Conservation (phyloP, 305 asterid species). For the Fraxinus baroniana region DNA sequence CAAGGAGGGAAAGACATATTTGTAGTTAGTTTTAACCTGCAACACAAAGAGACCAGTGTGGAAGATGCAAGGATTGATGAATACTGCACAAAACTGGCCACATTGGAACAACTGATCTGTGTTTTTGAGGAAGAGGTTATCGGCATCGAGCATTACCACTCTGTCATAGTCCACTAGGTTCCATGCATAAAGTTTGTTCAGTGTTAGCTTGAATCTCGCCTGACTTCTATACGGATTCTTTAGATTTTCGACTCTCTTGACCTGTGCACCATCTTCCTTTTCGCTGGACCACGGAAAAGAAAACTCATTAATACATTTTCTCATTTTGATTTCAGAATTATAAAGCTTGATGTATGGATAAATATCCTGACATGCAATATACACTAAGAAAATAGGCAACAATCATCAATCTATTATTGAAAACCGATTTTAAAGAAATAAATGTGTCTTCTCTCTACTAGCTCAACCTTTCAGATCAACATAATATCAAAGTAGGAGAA, state of each 20-base stretch:
- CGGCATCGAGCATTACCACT: constrained; percentile 90
- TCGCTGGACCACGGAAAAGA: constrained; percentile 40
- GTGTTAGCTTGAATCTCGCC: constrained; percentile 68
- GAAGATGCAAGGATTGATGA: constrained; percentile 93
- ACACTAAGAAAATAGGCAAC: background rate
- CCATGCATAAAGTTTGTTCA: constrained; percentile 94
- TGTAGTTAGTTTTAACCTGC: constrained; percentile 44
- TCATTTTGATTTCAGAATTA: background rate
- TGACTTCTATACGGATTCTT: constrained; percentile 61
- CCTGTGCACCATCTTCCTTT: constrained; percentile 76
- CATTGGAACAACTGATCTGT: constrained; percentile 90
- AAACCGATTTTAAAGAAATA: too few relatives aligned
- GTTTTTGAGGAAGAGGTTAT: constrained; percentile 75
- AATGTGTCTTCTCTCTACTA: too few relatives aligned
- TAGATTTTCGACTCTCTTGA: constrained; percentile 64
- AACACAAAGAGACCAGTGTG: constrained; percentile 93
- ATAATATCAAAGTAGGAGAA: too few relatives aligned
- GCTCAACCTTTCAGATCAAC: too few relatives aligned
- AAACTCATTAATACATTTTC: constrained; percentile 10
- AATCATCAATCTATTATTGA: background rate
- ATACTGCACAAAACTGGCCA: constrained; percentile 88
- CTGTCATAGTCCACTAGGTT: constrained; percentile 75
- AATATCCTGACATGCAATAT: background rate
- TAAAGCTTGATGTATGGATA: background rate
- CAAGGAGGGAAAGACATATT: background rate